Percentiles rank a stretch among this genome's conserved stretches.
Evolutionary conservation across 2,329 filamentous ascomycete genomes (phyloP).

Genomic region (Cladophialophora yegresii): DNA sequence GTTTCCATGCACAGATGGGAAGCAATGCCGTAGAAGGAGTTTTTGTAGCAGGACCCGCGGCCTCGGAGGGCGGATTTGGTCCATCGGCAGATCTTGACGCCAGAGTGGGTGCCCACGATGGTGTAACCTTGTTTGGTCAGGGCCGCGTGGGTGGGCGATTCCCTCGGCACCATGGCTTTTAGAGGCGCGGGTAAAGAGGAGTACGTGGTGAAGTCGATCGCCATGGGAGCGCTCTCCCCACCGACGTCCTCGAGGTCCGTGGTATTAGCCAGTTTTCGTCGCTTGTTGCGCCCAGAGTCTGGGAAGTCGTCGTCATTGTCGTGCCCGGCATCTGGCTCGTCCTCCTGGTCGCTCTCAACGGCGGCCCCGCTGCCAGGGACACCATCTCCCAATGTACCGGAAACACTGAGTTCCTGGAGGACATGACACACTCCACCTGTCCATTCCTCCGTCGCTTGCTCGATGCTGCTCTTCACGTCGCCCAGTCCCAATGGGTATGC

Average conservation of each 20-base stretch:
- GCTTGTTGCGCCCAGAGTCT: constrained; percentile 48
- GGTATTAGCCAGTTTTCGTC: constrained; percentile 52
- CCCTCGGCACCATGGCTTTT: constrained; percentile 93
- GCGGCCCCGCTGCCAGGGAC: constrained; percentile 80
- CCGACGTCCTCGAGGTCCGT: constrained; percentile 83
- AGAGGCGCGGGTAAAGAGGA: constrained; percentile 47
- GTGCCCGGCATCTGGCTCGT: constrained; percentile 57
- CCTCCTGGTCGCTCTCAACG: constrained; percentile 80
- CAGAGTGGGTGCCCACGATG: constrained; percentile 92
- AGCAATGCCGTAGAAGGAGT: constrained; percentile 92
- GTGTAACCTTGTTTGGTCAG: constrained; percentile 96
- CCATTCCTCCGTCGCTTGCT: constrained; percentile 74
- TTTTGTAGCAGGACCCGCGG: constrained; percentile 95
- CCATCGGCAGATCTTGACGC: constrained; percentile 98
- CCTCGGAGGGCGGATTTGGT: constrained; percentile 95
- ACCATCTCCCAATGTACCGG: constrained; percentile 62
- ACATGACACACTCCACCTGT: constrained; percentile 70
- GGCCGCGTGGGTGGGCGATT: constrained; percentile 82
- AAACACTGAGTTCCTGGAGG: constrained; percentile 59
- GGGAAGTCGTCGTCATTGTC: constrained; percentile 54
- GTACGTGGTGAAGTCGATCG: constrained; percentile 75
- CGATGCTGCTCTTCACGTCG: constrained; percentile 75
- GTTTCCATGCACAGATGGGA: constrained; percentile 99
- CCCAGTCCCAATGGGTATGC: constrained; percentile 88
- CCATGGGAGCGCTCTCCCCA: constrained; percentile 55